phyloP scores from a whole-genome alignment of 352 stramenopile species.

The Phytophthora fragariaefolia region DNA sequence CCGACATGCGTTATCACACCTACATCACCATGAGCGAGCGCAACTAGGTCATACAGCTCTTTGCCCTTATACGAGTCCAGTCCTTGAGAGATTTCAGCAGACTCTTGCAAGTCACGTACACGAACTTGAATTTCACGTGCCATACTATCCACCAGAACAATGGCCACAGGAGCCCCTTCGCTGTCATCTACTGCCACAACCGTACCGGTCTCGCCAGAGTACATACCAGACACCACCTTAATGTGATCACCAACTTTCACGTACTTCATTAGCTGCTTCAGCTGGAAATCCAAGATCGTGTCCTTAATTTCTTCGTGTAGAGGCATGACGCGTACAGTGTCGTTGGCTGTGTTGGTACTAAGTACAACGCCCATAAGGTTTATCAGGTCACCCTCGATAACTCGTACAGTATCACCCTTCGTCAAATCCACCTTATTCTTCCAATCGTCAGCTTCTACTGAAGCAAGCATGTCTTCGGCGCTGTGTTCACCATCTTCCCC shows the following conservation, averaged over 20 bases:
- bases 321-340: conserved; percentile 90
- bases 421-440: conserved; percentile 91
- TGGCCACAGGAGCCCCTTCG: conserved; percentile 82
- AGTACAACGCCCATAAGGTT: conserved; percentile 92
- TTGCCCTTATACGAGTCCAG: conserved; percentile 92
- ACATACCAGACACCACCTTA: conserved; percentile 90
- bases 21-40: conserved; percentile 86
- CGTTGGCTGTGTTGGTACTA: conserved; percentile 89
- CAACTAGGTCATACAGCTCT: conserved; percentile 90
- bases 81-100: conserved; percentile 88
- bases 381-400: conserved; percentile 88
- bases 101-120: conserved; percentile 91
- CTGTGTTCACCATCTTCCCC: conserved; percentile 75
- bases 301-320: conserved; percentile 93
- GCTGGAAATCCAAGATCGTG: conserved; percentile 89
- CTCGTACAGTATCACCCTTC: conserved; percentile 88
- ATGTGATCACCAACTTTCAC: conserved; percentile 93
- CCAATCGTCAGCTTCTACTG: conserved; percentile 85
- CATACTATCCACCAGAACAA: conserved; percentile 91
- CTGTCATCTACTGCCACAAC: conserved; percentile 90
- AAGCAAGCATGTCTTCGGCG: conserved; percentile 68
- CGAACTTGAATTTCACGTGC: conserved; percentile 92
- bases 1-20: conserved; percentile 93
- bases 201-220: conserved; percentile 90
- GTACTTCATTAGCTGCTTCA: conserved; percentile 92